Conservation (phyloP, 768 basidiomycete genomes). For the Tulasnella sp. region DNA sequence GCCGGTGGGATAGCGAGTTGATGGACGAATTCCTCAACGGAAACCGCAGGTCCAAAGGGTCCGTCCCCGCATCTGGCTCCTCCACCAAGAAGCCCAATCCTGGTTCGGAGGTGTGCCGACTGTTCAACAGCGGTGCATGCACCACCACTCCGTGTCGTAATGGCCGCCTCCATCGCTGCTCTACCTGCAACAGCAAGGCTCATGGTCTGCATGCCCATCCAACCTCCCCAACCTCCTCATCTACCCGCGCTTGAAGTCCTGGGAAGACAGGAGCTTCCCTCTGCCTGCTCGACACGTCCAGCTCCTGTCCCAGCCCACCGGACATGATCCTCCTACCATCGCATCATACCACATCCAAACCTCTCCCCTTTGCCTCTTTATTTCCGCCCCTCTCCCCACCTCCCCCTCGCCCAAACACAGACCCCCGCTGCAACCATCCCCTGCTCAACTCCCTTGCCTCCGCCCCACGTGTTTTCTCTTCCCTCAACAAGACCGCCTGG, state of each 20-base stretch:
- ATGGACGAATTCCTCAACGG: not conserved
- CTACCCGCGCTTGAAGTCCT: not conserved
- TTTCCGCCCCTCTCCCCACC: not conserved
- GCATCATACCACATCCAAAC: not conserved
- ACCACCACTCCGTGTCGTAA: not conserved
- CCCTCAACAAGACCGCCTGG: conserved; percentile 2
- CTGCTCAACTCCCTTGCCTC: not conserved
- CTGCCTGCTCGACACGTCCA: not conserved
- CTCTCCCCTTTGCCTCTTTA: not conserved
- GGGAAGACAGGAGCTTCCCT: not conserved
- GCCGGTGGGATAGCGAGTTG: not conserved
- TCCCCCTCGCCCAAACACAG: conserved; percentile 14
- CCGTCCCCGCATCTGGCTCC: not conserved
- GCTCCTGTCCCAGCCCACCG: not conserved
- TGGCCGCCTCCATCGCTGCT: not conserved
- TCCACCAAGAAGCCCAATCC: not conserved
- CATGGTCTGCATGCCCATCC: not conserved
- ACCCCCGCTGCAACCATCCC: conserved; percentile 14
- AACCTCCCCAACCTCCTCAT: not conserved
- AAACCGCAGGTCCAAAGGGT: not conserved
- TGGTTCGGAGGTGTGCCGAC: not conserved
- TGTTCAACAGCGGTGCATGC: not conserved
- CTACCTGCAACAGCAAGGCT: not conserved
- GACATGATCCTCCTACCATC: not conserved
- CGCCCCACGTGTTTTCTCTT: not conserved